A percentile compares a stretch with the other conserved stretches of the same genome.
Conservation (phyloP, 305 asterid genomes). For the Ruellia speciosa region DNA sequence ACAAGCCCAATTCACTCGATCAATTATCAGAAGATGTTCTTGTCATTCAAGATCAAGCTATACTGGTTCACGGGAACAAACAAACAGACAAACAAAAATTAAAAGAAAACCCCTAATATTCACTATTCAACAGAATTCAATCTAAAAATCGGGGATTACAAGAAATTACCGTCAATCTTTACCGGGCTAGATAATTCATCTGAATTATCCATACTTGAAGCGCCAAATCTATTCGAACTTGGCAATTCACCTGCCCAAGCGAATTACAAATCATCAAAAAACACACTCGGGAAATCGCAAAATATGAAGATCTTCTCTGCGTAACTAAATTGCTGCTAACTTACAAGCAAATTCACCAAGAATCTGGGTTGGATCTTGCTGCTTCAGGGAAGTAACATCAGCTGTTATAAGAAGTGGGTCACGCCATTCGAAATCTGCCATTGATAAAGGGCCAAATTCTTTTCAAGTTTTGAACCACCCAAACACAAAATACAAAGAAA, state of each 20-base stretch:
- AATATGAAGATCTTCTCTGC: not conserved
- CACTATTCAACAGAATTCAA: not conserved
- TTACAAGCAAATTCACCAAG: conserved; percentile 35
- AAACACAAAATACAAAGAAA: not conserved
- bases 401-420: conserved; percentile 67
- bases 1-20: not conserved
- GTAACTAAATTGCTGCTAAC: conserved; percentile 23
- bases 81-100: too few species aligned
- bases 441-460: conserved; percentile 32
- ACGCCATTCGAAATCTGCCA: conserved; percentile 52
- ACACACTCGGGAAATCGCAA: conserved; percentile 7
- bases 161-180: conserved; percentile 36
- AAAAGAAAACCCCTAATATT: not conserved
- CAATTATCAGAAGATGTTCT: not conserved
- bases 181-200: conserved; percentile 32
- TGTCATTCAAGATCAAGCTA: not conserved
- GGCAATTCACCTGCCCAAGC: conserved; percentile 40
- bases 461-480: conserved; percentile 31
- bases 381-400: conserved; percentile 47
- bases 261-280: conserved; percentile 19
- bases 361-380: conserved; percentile 28
- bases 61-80: too few species aligned
- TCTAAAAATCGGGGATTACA: not conserved
- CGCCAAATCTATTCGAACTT: conserved; percentile 25
- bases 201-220: conserved; percentile 34